phyloP scores from a whole-genome alignment of 306 rosid species.

The Vigna reflexopilosa region DNA sequence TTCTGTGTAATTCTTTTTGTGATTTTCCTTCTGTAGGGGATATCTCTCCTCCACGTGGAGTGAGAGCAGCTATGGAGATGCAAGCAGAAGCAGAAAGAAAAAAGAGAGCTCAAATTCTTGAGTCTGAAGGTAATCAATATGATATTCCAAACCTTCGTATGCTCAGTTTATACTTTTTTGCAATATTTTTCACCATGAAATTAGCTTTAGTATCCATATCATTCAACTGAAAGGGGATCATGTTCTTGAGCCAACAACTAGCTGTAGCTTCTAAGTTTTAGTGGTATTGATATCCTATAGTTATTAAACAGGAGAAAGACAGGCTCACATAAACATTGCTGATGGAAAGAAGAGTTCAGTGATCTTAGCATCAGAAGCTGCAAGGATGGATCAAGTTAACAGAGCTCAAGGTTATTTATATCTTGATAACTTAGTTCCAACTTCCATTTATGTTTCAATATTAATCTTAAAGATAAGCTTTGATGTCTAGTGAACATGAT shows the following conservation, averaged over 20 bases:
- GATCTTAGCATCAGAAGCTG: slow-evolving; percentile 92
- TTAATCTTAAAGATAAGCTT: slow-evolving; percentile 35
- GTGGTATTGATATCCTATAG: slow-evolving; percentile 38
- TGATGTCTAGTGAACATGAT: slow-evolving; percentile 33
- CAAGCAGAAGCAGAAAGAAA: slow-evolving; percentile 99
- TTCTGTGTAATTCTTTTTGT: slow-evolving; percentile 21
- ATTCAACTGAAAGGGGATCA: background rate
- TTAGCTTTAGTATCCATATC: slow-evolving; percentile 23
- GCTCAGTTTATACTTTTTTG: slow-evolving; percentile 28
- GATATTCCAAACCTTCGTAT: slow-evolving; percentile 18
- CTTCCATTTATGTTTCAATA: slow-evolving; percentile 18
- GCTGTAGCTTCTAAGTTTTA: slow-evolving; percentile 31
- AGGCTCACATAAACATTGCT: slow-evolving; percentile 85
- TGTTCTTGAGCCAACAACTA: background rate
- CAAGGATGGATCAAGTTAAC: slow-evolving; percentile 83
- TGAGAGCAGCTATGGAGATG: slow-evolving; percentile 97
- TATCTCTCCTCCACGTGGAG: slow-evolving; percentile 96
- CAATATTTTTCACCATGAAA: slow-evolving; percentile 35
- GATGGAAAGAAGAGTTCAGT: slow-evolving; percentile 91
- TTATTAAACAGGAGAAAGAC: slow-evolving; percentile 86
- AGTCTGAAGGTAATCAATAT: slow-evolving; percentile 80
- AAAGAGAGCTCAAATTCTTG: slow-evolving; percentile 97
- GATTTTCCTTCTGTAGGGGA: slow-evolving; percentile 72
- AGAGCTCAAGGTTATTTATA: slow-evolving; percentile 70
- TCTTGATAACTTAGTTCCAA: slow-evolving; percentile 29